These are phyloP conservation scores for Trametopsis cervina DNA, from an alignment of 768 basidiomycete genomes.

Conservation along the genomic window DNA sequence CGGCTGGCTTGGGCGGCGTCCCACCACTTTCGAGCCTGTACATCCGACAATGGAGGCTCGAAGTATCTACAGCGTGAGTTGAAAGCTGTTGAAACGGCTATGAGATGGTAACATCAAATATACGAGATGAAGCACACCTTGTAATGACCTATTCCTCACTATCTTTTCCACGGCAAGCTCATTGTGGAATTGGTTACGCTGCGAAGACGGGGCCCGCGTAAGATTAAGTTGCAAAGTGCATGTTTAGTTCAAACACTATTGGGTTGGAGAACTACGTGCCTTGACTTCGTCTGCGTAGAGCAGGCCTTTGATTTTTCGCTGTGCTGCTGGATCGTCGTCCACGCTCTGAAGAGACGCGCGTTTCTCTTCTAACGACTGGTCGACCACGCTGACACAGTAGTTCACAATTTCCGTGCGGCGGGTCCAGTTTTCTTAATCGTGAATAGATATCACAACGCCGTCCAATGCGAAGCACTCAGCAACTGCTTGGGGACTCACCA, in stretches of 20 bases:
- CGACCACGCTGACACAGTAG: slow-evolving; percentile 69
- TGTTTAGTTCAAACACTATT: neutral
- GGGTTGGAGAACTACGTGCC: slow-evolving; percentile 32
- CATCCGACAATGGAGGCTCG: slow-evolving; percentile 53
- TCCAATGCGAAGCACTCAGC: no score
- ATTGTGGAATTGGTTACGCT: slow-evolving; percentile 72
- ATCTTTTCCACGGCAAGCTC: slow-evolving; percentile 70
- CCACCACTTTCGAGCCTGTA: slow-evolving; percentile 53
- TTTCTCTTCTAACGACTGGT: slow-evolving; percentile 55
- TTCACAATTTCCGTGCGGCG: slow-evolving; percentile 65
- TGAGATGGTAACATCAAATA: slow-evolving; percentile 4
- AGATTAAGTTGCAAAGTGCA: neutral
- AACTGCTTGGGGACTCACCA: no score
- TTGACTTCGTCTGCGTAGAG: slow-evolving; percentile 66
- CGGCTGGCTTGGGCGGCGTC: slow-evolving; percentile 30
- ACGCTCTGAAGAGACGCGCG: slow-evolving; percentile 36
- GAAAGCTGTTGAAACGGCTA: slow-evolving; percentile 46
- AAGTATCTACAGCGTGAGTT: slow-evolving; percentile 76
- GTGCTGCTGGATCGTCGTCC: slow-evolving; percentile 36
- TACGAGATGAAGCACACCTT: slow-evolving; percentile 40
- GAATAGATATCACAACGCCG: no score
- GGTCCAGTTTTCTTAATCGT: slow-evolving; percentile 62
- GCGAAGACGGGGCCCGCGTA: slow-evolving; percentile 8
- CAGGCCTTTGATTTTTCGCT: slow-evolving; percentile 46
- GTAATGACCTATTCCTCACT: slow-evolving; percentile 59